Evolutionary conservation across 1,139 yeast genomes (phyloP), one percentile per base, ranked within the genome.

Genomic region (Sugiyamaella castrensis): DNA sequence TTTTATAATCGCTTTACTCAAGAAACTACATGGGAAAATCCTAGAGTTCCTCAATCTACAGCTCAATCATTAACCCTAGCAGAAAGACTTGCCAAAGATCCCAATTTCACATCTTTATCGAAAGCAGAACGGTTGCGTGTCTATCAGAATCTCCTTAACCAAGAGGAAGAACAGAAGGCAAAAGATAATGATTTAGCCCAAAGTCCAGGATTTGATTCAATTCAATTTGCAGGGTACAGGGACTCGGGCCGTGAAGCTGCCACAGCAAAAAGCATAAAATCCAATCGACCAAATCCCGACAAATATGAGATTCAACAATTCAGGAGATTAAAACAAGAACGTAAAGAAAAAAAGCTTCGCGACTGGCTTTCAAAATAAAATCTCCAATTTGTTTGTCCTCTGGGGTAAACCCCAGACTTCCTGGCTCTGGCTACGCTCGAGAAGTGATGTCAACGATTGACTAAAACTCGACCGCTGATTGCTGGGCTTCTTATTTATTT

Each of bases 1-100:
- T 64, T 63, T 40, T 56, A 59, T 57, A 64, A 64, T 48, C 50
- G 55, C 28, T 40, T 49, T 39, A 63, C 65, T 7, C 41, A 53
- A 12, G 62, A 53, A 42, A 61, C 62, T 4, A 64, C 67, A 4
- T 64, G 66, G 66, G 49, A 48, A 29, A 62, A 62, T 40, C 66
- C 66, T 6, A 54, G 66, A 10, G 59, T 53, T 2, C 48, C 52
- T 1, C 27, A 43, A 9, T 35, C 32, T 2, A 40, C 39, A 27
- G 10, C 37, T 15, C 42, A 54, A 12, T 19, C 24, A 5, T 31
- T 41, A 26, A 31, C 46, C 7, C 46, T 55, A 9, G 54, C 50
- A n/a, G 53, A 54, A 30, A 40, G 47, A 30, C 49, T 57, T 12
- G 51, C 53, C 7, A 47, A 50, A 30, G 59, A 57, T 32, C 52